Conservation (phyloP, 1,139 yeast genomes). For the Pichia sp. region DNA sequence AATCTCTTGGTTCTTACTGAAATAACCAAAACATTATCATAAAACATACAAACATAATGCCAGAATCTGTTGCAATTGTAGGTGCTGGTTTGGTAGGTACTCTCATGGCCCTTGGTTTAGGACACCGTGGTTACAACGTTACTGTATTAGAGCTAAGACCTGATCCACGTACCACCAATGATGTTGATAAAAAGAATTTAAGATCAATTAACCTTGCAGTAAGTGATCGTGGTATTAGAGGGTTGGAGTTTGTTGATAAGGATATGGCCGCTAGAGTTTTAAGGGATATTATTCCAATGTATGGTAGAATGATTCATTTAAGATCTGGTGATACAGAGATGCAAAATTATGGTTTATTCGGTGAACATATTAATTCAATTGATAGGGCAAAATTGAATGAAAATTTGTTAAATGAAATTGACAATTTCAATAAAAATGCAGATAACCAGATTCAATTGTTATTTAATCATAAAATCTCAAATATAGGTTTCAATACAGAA, state of each 20-base stretch:
- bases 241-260: conserved; percentile 56
- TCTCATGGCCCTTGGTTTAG: conserved; percentile 74
- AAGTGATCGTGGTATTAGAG: conserved; percentile 72
- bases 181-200: conserved; percentile 32
- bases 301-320: conserved; percentile 86
- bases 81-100: conserved; percentile 93
- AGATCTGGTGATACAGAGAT: conserved; percentile 54
- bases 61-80: conserved; percentile 43
- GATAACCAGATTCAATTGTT: conserved; percentile 38
- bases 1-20: too few relatives aligned
- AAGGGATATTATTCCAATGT: conserved; percentile 69
- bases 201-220: conserved; percentile 84
- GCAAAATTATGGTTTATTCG: conserved; percentile 76
- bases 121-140: conserved; percentile 67
- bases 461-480: conserved; percentile 52
- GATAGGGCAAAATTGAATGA: conserved; percentile 69
- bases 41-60: conserved; percentile 7
- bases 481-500: conserved; percentile 13
- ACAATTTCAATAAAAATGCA: conserved; percentile 27
- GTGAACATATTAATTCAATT: conserved; percentile 80
- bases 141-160: conserved; percentile 59
- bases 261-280: conserved; percentile 52
- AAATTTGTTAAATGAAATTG: conserved; percentile 57
- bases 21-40: too few relatives aligned
- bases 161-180: conserved; percentile 29